Conservation (phyloP, 1,284 basidiomycete genomes). For the Fomitiporia mediterranea region DNA sequence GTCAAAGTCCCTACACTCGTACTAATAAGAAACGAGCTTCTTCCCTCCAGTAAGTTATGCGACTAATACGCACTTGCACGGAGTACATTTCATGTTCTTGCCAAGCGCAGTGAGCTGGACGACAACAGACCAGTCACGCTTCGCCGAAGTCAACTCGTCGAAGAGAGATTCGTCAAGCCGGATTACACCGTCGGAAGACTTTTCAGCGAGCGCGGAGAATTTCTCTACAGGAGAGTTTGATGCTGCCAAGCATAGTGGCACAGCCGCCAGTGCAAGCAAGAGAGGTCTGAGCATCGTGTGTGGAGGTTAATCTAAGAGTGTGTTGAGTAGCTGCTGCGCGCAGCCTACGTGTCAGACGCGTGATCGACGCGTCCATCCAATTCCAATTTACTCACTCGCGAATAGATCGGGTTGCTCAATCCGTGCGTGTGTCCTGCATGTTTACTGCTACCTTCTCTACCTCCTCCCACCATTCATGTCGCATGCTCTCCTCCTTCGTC, state of each 20-base stretch:
- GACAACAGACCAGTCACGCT: constrained; percentile 79
- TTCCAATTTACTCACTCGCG: not conserved
- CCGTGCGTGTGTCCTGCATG: not conserved
- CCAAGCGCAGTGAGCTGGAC: constrained; percentile 86
- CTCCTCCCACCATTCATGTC: constrained; percentile 18
- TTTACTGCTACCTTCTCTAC: not conserved
- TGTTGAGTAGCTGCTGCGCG: constrained; percentile 1
- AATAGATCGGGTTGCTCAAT: not conserved
- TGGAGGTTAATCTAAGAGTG: constrained; percentile 22
- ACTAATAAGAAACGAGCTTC: constrained; percentile 17
- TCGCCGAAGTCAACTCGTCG: constrained; percentile 67
- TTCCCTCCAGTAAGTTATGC: not conserved
- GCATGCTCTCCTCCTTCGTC: constrained; percentile 78
- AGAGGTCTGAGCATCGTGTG: constrained; percentile 39
- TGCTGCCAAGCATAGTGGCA: constrained; percentile 43
- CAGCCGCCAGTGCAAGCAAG: constrained; percentile 41
- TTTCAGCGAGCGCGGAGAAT: constrained; percentile 60
- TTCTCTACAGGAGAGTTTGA: constrained; percentile 42
- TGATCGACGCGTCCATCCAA: constrained; percentile 10
- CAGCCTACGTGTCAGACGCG: constrained; percentile 12
- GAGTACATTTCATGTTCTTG: constrained; percentile 69
- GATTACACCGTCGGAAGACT: constrained; percentile 70
- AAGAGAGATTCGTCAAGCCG: constrained; percentile 70
- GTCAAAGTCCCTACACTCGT: constrained; percentile 66
- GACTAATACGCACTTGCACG: constrained; percentile 62